phyloP scores from a whole-genome alignment of 305 asterid genomes.

The Solanum chacoense region DNA sequence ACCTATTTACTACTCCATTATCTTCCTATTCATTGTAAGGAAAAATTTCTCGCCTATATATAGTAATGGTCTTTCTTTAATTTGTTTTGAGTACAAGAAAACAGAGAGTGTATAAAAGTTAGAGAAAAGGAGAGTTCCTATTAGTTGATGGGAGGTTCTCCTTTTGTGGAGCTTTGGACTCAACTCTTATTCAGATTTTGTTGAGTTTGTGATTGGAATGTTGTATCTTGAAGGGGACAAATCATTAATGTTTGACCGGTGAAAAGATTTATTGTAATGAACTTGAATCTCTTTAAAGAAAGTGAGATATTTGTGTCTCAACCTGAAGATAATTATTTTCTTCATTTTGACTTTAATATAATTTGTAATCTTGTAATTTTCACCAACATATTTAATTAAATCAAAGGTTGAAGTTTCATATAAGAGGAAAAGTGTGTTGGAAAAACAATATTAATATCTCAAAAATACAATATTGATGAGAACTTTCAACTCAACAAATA shows the following conservation, averaged over 20 bases:
- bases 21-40: background rate
- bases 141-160: background rate
- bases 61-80: background rate
- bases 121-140: background rate
- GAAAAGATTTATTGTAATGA: background rate
- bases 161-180: background rate
- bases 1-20: background rate
- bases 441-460: background rate
- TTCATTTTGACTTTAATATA: too few relatives aligned
- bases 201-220: background rate
- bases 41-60: background rate
- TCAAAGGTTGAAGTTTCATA: too few relatives aligned
- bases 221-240: background rate
- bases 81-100: background rate
- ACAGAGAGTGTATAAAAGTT: background rate
- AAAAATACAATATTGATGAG: too few relatives aligned
- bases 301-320: background rate
- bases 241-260: background rate
- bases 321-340: background rate
- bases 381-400: too few relatives aligned
- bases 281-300: background rate
- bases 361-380: background rate
- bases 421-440: background rate
- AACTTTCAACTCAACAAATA: background rate
- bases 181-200: background rate